Evolutionary conservation across 148 eudicot species (phyloP), one percentile per base, ranked within the genome.

Genomic region (Arbutus unedo): DNA sequence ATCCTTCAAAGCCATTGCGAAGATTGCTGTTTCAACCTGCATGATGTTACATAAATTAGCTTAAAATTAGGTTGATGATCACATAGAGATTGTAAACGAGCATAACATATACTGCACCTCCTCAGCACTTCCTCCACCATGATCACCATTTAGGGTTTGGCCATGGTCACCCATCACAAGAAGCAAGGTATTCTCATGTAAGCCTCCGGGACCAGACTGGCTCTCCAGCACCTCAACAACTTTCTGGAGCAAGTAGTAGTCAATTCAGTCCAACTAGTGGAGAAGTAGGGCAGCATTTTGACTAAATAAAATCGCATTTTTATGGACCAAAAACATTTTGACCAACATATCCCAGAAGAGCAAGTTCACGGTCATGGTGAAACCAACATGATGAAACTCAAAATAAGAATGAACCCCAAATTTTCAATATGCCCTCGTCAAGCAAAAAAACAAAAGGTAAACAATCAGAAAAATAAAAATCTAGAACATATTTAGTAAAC

Each of bases 81-180:
- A 67, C 21, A 67, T 43, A 62, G 41, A 87, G 76, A 41, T 78
- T 60, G 23, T 70, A 1, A 78, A 45, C 62, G 56, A 81, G 48
- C 57, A 60, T 43, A 80, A 48, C 47, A 83, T 85, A 79, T 50
- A 77, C 19, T 50, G 76, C 74, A 94, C 99, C 98, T 97, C 99
- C 87, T 97, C 97, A 41, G 97, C 90, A 88, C 87, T 89, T 81
- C 99, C 99, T 68, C 98, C 99, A 64, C 99, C 99, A 84, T 97
- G 99, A 89, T 97, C 99, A 45, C 99, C 99, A 85, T 97, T 94
- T 81, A 92, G 23, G 43, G 99, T 97, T 91, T 97, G 99, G 80
- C 97, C 99, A 85, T 97, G 99, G 90, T 97, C 99, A 85, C 99
- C 99, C 96, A 97, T 93, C 78, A 97, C 98, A 82, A 97, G 91